These are phyloP conservation scores for Hypomontagnella submonticulosa DNA, from an alignment of 495 filamentous ascomycete genomes.

Conservation along the genomic window DNA sequence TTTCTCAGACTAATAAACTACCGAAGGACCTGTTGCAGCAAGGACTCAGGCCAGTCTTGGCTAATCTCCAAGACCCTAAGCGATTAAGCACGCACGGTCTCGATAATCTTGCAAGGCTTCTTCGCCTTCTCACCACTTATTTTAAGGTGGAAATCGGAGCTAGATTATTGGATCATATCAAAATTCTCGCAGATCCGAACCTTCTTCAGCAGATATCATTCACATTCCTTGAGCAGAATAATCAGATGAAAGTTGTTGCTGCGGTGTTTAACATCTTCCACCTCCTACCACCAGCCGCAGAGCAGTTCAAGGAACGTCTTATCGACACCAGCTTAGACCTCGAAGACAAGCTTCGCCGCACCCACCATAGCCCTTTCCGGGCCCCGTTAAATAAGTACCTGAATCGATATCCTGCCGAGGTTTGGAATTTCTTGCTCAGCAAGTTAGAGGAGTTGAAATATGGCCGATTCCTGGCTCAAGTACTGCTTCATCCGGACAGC, in stretches of 20 bases:
- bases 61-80: slow-evolving; percentile 94
- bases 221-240: slow-evolving; percentile 90
- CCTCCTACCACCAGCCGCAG: slow-evolving; percentile 86
- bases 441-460: slow-evolving; percentile 84
- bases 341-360: slow-evolving; percentile 85
- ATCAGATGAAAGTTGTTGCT: slow-evolving; percentile 89
- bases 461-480: slow-evolving; percentile 93
- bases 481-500: slow-evolving; percentile 81
- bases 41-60: slow-evolving; percentile 91
- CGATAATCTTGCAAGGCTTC: slow-evolving; percentile 87
- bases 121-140: slow-evolving; percentile 93
- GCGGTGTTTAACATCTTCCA: slow-evolving; percentile 98
- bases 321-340: slow-evolving; percentile 90
- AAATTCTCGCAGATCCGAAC: slow-evolving; percentile 82
- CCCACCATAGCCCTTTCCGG: slow-evolving; percentile 92
- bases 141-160: slow-evolving; percentile 99
- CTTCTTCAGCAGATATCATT: slow-evolving; percentile 91
- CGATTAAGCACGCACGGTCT: slow-evolving; percentile 88
- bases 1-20: slow-evolving; percentile 87
- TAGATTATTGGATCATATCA: slow-evolving; percentile 90
- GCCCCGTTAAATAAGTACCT: slow-evolving; percentile 93
- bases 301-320: slow-evolving; percentile 87
- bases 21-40: slow-evolving; percentile 96
- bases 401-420: slow-evolving; percentile 89
- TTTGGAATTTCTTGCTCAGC: slow-evolving; percentile 79